Conservation (phyloP, 1,284 basidiomycete genomes). For the Hypsizygus ulmarius region DNA sequence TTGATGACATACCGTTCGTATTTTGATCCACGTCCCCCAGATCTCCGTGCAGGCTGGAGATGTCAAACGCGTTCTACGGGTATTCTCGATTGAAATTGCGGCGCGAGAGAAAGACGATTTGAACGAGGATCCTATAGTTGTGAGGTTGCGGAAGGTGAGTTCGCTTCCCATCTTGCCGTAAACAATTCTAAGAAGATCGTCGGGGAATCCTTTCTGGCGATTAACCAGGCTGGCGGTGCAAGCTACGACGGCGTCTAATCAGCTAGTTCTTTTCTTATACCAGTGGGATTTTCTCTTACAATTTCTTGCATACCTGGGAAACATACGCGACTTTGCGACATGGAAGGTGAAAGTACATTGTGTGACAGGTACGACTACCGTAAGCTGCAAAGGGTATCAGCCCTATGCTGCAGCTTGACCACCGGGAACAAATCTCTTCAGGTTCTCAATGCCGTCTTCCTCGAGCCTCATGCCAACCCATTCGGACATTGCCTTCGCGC, state of each 20-base stretch:
- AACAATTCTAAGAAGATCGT: slow-evolving; percentile 17
- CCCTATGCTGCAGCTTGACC: slow-evolving; percentile 8
- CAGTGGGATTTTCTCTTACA: slow-evolving; percentile 12
- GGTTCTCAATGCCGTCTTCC: slow-evolving; percentile 62
- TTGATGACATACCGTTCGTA: slow-evolving; percentile 23
- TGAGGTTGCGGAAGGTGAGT: slow-evolving; percentile 68
- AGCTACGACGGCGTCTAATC: slow-evolving; percentile 76
- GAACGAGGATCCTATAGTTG: slow-evolving; percentile 76
- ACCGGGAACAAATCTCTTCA: slow-evolving; percentile 45
- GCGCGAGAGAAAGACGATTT: slow-evolving; percentile 80
- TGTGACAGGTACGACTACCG: slow-evolving; percentile 1
- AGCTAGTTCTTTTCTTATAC: slow-evolving; percentile 6
- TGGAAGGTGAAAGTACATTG: neutral
- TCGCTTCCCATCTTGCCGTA: slow-evolving; percentile 23
- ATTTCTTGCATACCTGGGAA: slow-evolving; percentile 16
- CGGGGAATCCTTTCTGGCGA: slow-evolving; percentile 17
- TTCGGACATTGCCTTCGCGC: slow-evolving; percentile 73
- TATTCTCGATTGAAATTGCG: slow-evolving; percentile 83
- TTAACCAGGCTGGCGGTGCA: slow-evolving; percentile 68
- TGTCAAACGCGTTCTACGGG: slow-evolving; percentile 77
- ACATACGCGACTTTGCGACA: slow-evolving; percentile 9
- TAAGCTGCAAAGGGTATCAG: neutral
- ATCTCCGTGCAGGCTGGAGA: slow-evolving; percentile 86
- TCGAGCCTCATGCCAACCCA: slow-evolving; percentile 92
- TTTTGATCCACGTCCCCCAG: slow-evolving; percentile 45